phyloP scores from a whole-genome alignment of 805 yeast species.

The Metschnikowia kunwiensis region DNA sequence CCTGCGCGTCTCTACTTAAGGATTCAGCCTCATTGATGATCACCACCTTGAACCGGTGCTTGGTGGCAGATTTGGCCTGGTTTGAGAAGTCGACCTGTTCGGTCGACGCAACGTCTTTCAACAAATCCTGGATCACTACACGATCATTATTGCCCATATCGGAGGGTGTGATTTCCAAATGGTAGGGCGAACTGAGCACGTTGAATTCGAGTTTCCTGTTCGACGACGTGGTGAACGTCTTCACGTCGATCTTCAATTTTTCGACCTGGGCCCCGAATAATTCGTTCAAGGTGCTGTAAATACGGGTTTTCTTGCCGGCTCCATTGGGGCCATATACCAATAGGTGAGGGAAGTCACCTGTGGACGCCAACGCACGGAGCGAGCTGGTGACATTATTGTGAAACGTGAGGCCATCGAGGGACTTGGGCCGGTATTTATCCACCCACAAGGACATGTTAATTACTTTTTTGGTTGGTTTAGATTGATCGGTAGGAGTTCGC shows the following conservation, averaged over 20 bases:
- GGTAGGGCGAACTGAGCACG: conserved; percentile 87
- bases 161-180: conserved; percentile 92
- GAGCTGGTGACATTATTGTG: conserved; percentile 64
- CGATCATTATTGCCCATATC: conserved; percentile 97
- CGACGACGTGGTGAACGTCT: conserved; percentile 71
- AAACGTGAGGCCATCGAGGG: conserved; percentile 60
- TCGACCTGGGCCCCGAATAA: conserved; percentile 82
- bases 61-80: conserved; percentile 36
- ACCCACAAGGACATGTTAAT: conserved; percentile 88
- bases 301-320: conserved; percentile 94
- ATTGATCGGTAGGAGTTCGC: no score
- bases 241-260: conserved; percentile 79
- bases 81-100: conserved; percentile 84
- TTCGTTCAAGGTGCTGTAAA: conserved; percentile 71
- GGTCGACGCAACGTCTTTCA: conserved; percentile 92
- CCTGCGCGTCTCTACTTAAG: conserved; percentile 89
- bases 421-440: conserved; percentile 83
- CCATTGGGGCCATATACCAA: conserved; percentile 95
- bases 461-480: no score
- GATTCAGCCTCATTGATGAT: conserved; percentile 90
- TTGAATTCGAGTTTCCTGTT: conserved; percentile 84
- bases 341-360: conserved; percentile 91
- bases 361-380: conserved; percentile 54
- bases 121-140: conserved; percentile 87
- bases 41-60: conserved; percentile 69